Evolutionary conservation across 495 filamentous ascomycete genomes (phyloP).

Genomic region (Cercophora sp.): DNA sequence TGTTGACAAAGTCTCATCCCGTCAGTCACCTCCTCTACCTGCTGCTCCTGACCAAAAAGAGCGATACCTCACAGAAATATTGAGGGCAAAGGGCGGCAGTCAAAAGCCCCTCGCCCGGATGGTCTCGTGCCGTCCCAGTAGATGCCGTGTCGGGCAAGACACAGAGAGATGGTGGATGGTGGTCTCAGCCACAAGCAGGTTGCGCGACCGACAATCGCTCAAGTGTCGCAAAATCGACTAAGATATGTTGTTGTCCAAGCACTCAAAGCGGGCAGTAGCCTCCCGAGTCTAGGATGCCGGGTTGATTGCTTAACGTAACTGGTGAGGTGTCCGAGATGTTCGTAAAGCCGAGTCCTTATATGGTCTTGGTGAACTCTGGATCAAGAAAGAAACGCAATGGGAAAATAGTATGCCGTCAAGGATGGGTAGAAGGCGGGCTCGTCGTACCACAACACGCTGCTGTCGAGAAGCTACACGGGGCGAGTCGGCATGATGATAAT

Average conservation of each 20-base stretch:
- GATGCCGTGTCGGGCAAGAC: too few species aligned
- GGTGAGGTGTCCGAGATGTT: constrained; percentile 55
- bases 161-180: too few species aligned
- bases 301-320: constrained; percentile 51
- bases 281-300: constrained; percentile 54
- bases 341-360: constrained; percentile 32
- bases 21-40: constrained; percentile 2
- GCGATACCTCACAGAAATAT: constrained; percentile 22
- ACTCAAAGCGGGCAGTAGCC: constrained; percentile 48
- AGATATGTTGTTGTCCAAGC: constrained; percentile 59
- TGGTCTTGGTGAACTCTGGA: constrained; percentile 24
- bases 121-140: too few species aligned
- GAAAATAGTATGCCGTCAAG: too few species aligned
- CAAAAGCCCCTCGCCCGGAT: too few species aligned
- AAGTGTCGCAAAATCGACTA: constrained; percentile 56
- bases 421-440: constrained; percentile 23
- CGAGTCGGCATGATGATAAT: too few species aligned
- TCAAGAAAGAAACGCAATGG: constrained; percentile 25
- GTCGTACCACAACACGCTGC: too few species aligned
- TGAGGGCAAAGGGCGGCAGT: background rate
- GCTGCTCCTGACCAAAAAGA: constrained; percentile 11
- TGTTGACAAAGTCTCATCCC: background rate
- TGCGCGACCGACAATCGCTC: constrained; percentile 18
- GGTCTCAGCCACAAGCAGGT: too few species aligned
- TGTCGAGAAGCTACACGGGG: too few species aligned